Conservation (phyloP, 495 filamentous ascomycete genomes). For the Penicillium crystallinum region DNA sequence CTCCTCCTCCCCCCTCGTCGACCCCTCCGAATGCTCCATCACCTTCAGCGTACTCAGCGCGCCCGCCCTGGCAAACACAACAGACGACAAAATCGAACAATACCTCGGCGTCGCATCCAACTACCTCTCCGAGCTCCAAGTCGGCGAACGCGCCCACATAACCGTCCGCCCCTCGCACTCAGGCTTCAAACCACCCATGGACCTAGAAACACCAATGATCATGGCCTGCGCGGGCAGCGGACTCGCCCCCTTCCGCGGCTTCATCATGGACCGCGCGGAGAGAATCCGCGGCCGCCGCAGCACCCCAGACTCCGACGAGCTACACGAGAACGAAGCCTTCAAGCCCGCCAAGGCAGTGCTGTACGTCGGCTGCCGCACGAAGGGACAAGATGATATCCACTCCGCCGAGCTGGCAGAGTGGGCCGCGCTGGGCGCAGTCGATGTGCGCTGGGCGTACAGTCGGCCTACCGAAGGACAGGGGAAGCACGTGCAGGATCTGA, state of each 20-base stretch:
- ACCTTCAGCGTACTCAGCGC: constrained; percentile 62
- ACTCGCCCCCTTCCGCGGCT: constrained; percentile 65
- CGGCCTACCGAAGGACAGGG: constrained; percentile 26
- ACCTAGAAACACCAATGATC: constrained; percentile 59
- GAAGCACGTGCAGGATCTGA: constrained; percentile 58
- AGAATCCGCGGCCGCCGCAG: constrained; percentile 46
- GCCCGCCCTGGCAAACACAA: constrained; percentile 41
- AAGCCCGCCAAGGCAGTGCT: constrained; percentile 55
- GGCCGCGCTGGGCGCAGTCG: constrained; percentile 53
- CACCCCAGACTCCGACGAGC: constrained; percentile 5
- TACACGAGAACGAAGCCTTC: constrained; percentile 3
- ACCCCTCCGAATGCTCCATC: constrained; percentile 55
- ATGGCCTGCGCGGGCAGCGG: constrained; percentile 56
- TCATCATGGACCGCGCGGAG: constrained; percentile 61
- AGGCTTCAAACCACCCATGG: constrained; percentile 61
- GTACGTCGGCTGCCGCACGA: constrained; percentile 58
- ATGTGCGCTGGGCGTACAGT: constrained; percentile 53
- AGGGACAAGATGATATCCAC: constrained; percentile 57
- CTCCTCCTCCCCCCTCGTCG: constrained; percentile 64
- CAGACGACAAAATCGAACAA: constrained; percentile 31
- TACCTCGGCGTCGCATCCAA: constrained; percentile 56
- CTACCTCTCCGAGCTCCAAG: constrained; percentile 51
- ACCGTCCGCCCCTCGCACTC: constrained; percentile 51
- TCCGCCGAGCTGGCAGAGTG: constrained; percentile 53
- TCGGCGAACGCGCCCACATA: constrained; percentile 59